Evolutionary conservation across 2,329 filamentous ascomycete genomes (phyloP).

Genomic region (Sordariomycetes sp.): DNA sequence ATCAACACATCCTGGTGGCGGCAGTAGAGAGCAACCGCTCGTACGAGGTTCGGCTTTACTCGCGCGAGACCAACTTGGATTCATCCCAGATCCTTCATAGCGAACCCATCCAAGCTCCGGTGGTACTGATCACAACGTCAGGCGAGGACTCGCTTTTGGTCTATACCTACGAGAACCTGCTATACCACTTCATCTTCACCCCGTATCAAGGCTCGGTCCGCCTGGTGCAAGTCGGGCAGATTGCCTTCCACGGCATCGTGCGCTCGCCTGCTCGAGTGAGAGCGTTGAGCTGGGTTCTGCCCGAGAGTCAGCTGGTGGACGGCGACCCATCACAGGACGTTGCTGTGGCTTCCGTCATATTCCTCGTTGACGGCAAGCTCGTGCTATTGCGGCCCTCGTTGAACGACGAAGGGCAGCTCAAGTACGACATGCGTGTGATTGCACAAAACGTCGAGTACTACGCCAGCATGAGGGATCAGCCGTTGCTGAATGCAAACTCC

Average conservation of each 20-base stretch:
- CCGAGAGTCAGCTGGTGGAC: conserved; percentile 78
- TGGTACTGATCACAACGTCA: conserved; percentile 82
- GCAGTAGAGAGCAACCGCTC: conserved; percentile 79
- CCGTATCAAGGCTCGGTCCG: conserved; percentile 59
- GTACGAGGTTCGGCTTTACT: conserved; percentile 87
- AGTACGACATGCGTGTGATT: conserved; percentile 97
- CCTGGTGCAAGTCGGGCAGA: conserved; percentile 91
- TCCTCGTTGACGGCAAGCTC: conserved; percentile 95
- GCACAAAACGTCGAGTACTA: conserved; percentile 96
- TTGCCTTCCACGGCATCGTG: conserved; percentile 94
- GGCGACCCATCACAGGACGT: conserved; percentile 96
- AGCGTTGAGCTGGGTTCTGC: conserved; percentile 90
- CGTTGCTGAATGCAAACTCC: conserved; percentile 24
- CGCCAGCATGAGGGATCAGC: conserved; percentile 81
- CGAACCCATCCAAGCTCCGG: conserved; percentile 71
- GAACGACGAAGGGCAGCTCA: conserved; percentile 73
- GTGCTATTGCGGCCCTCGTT: conserved; percentile 83
- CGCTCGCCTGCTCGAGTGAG: conserved; percentile 86
- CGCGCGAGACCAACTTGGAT: conserved; percentile 73
- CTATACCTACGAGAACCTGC: conserved; percentile 92
- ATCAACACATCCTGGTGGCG: conserved; percentile 88
- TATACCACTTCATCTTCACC: conserved; percentile 91
- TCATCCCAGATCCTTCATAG: conserved; percentile 63
- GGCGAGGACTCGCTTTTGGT: conserved; percentile 92
- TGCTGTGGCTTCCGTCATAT: conserved; percentile 82